A percentile compares a stretch with the other conserved stretches of the same genome.
Conservation (phyloP, 306 rosid species). For the Gynostemma pentaphyllum region DNA sequence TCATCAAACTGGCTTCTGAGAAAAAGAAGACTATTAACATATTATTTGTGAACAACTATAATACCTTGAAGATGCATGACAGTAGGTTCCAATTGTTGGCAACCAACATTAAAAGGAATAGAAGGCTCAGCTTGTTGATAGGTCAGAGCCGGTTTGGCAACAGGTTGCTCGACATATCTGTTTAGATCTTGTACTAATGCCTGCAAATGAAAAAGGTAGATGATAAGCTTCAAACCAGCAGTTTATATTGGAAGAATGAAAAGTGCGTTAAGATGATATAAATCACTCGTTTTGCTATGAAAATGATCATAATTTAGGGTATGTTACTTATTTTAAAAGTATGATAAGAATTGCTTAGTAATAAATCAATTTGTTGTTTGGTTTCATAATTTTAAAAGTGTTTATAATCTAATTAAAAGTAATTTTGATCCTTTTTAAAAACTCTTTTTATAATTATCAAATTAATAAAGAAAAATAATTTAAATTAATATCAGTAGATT, state of each 20-base stretch:
- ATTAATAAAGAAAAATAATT: no score
- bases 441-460: no score
- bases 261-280: background rate
- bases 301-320: background rate
- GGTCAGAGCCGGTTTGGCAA: slow-evolving; percentile 8
- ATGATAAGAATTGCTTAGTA: no score
- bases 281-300: background rate
- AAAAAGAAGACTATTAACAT: background rate
- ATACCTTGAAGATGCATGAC: slow-evolving; percentile 25
- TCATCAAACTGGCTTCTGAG: background rate
- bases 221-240: background rate
- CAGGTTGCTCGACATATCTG: background rate
- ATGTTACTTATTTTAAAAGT: no score
- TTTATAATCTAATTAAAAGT: no score
- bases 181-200: slow-evolving; percentile 2
- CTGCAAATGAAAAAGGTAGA: slow-evolving; percentile 3
- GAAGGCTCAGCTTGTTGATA: slow-evolving; percentile 7
- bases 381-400: no score
- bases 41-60: background rate
- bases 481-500: no score
- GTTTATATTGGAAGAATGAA: background rate
- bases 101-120: slow-evolving; percentile 12
- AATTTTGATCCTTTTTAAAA: no score
- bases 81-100: slow-evolving; percentile 7
- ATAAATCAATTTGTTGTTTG: no score